Base-by-base conservation (phyloP, 306 rosid species). In the Glycine latifolia region DNA sequence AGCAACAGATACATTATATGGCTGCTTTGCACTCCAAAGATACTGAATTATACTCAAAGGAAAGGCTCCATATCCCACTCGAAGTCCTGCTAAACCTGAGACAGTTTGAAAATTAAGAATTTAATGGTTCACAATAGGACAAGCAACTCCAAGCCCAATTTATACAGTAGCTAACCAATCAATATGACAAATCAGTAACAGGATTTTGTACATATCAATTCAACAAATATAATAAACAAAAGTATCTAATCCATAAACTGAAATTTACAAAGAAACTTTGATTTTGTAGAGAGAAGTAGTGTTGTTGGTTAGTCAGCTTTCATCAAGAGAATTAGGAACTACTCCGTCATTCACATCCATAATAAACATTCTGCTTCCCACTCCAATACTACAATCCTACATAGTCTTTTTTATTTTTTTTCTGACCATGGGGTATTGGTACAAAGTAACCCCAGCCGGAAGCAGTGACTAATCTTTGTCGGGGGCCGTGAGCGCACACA, bases 1-100 rank as follows among this genome's bases (percentile, higher is more conserved):
- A 83, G 99, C 93, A 76, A 91, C 97, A 44, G 99, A 95, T 9
- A 95, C 99, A 76, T 93, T 95, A 68, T 95, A 95, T 13, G 99
- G 99, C 82, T 95, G 99, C 87, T 95, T 93, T 81, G 98, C 99
- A 85, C 98, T 88, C 99, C 99, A 95, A 37, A 91, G 89, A 82
- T 85, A 95, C 86, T 93, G 91, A n/a, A 95, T 93, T 35, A 95
- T 85, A 81, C 93, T 89, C 85, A 84, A 79, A 15, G 99, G 97
- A 88, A 95, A 93, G 53, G 99, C 98, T 87, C 99, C 99, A 79
- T 95, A 95, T 79, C 99, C 99, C 66, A 95, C 99, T 35, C 99
- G 97, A 77, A 93, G 94, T 82, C 99, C 99, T 17, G 99, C 99
- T 79, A 93, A 93, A 86, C 99, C 99, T 93, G 94, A 87, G 82